Evolutionary conservation across 2,329 filamentous ascomycete genomes (phyloP).

Genomic region (Knufia fluminis): DNA sequence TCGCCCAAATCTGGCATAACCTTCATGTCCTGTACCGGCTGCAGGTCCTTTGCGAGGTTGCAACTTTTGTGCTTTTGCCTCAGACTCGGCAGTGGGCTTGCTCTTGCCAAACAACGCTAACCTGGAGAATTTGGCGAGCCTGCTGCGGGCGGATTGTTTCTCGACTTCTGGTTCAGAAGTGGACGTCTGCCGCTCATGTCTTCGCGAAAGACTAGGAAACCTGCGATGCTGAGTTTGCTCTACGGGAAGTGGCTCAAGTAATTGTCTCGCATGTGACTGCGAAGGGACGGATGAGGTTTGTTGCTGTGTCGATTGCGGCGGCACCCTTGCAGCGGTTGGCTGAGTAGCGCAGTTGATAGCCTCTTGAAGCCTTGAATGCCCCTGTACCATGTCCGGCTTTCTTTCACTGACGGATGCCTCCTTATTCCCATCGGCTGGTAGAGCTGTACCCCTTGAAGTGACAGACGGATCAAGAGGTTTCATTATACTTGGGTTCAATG

Average conservation of each 20-base stretch:
- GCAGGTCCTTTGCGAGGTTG: conserved; percentile 64
- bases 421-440: neutral
- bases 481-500: neutral
- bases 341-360: neutral
- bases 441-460: neutral
- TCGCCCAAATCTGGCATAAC: conserved; percentile 40
- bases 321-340: neutral
- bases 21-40: conserved; percentile 88
- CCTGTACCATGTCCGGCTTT: neutral
- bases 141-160: conserved; percentile 28
- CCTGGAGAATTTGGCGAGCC: conserved; percentile 43
- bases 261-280: neutral
- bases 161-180: conserved; percentile 3
- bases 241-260: conserved; percentile 41
- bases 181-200: conserved; percentile 34
- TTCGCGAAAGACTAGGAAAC: conserved; percentile 37
- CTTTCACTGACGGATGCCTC: neutral
- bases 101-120: conserved; percentile 63
- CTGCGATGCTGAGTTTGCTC: conserved; percentile 45
- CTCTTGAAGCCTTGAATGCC: conserved; percentile 8
- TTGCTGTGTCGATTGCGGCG: neutral
- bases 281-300: neutral
- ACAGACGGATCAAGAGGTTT: neutral
- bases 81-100: conserved; percentile 55
- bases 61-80: conserved; percentile 52